phyloP scores from a whole-genome alignment of 106 monocot genomes.

The Iris macrosiphon region DNA sequence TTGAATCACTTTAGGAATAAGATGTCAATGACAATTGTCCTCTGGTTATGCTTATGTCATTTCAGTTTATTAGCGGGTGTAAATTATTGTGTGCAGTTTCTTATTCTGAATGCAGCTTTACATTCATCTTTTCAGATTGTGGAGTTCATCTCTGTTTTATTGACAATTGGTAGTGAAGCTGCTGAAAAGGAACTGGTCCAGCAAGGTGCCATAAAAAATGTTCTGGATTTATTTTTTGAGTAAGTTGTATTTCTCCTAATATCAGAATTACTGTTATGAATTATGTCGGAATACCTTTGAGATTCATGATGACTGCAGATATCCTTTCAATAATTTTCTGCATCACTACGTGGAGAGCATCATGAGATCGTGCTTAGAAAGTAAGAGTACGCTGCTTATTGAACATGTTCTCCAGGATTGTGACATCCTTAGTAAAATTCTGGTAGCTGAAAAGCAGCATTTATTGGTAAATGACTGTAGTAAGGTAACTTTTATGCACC shows the following conservation, averaged over 20 bases:
- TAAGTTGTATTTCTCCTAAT: slow-evolving; percentile 31
- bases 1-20: too few species aligned
- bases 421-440: slow-evolving; percentile 57
- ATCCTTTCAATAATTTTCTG: slow-evolving; percentile 95
- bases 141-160: slow-evolving; percentile 94
- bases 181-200: slow-evolving; percentile 66
- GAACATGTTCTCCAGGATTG: slow-evolving; percentile 78
- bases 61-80: background rate
- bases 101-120: background rate
- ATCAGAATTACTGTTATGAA: too few species aligned
- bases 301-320: slow-evolving; percentile 43
- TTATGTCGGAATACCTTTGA: too few species aligned
- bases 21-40: too few species aligned
- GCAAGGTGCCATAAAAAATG: slow-evolving; percentile 53
- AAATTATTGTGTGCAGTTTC: background rate
- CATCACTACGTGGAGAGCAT: slow-evolving; percentile 96
- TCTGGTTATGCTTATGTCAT: too few species aligned
- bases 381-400: slow-evolving; percentile 39
- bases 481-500: slow-evolving; percentile 33
- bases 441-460: slow-evolving; percentile 65
- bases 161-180: slow-evolving; percentile 70
- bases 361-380: slow-evolving; percentile 79
- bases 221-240: slow-evolving; percentile 90
- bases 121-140: slow-evolving; percentile 59
- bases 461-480: slow-evolving; percentile 31